Base-by-base conservation (phyloP, 129 eudicot genomes). In the Pulicaria dysenterica region DNA sequence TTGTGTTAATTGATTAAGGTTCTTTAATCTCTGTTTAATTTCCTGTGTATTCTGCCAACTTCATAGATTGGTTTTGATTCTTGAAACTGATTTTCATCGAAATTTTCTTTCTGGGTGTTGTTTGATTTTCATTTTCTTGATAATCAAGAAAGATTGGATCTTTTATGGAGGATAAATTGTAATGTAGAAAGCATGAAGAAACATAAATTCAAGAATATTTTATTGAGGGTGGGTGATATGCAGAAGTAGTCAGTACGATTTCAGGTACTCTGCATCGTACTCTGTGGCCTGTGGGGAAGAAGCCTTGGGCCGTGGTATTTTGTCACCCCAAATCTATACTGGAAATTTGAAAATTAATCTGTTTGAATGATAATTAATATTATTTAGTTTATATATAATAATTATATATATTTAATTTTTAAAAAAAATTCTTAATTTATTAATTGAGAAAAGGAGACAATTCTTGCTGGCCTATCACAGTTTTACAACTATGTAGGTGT, bases 241-340 rank as follows among this genome's bases (percentile, higher is more conserved):
- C 42, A 46, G 34, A 19, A 70, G 66, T 45, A 34, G 66, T 58
- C 16, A 44, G 78, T 78, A 71, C 72, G 58, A 37, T 6, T 58
- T 43, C 43, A 19, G 37, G 65, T 64, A 45, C 65, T 39, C 37
- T 46, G 64, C 8, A 68, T 31, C 69, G 58, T 69, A 77, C 76
- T 58, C 70, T 62, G 62, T 58, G 64, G 46, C 49, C 19, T 47
- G 56, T 15, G 38, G 79, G 55, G 62, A n/a, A 36, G 64, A 63
- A 50, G 73, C 55, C 44, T 55, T 65, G 24, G 59, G 39, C 62
- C 69, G 56, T 8, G 80, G 61, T 49, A 41, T 41, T 67, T 67
- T 79, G 79, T 79, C 31, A n/a, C n/a, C n/a, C n/a, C n/a, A n/a
- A n/a, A n/a, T n/a, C n/a, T n/a, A n/a, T n/a, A n/a, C n/a, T n/a